Conservation (phyloP, 768 basidiomycete genomes). For the Trametopsis cervina region DNA sequence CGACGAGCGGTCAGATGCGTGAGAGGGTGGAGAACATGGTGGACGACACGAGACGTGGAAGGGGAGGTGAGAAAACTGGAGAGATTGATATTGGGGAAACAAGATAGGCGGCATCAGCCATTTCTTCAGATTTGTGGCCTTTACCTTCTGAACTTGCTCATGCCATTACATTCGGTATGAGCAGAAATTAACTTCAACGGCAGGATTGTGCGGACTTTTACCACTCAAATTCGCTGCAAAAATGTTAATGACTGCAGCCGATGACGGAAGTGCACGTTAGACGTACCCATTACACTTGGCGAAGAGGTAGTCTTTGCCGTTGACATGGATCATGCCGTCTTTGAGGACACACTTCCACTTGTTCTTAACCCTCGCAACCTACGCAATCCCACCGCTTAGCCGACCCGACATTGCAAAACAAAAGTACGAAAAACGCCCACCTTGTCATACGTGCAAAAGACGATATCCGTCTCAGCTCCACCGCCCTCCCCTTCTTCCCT, state of each 20-base stretch:
- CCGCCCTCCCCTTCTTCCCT: conserved; percentile 76
- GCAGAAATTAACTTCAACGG: neutral
- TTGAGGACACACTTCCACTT: conserved; percentile 99
- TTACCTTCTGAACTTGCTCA: too few relatives aligned
- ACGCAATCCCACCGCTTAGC: conserved; percentile 2
- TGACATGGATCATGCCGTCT: conserved; percentile 96
- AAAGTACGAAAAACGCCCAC: conserved; percentile 32
- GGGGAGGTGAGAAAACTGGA: too few relatives aligned
- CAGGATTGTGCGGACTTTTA: conserved; percentile 6
- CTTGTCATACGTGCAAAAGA: conserved; percentile 99
- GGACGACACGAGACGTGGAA: too few relatives aligned
- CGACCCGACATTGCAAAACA: neutral
- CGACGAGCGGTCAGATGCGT: too few relatives aligned
- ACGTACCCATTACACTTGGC: conserved; percentile 89
- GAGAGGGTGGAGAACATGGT: too few relatives aligned
- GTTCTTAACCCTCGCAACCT: conserved; percentile 99
- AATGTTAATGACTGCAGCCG: neutral
- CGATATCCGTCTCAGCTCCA: conserved; percentile 75
- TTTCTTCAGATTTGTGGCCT: neutral
- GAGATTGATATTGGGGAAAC: neutral
- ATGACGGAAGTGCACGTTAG: neutral
- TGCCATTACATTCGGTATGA: neutral
- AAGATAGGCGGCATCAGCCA: neutral
- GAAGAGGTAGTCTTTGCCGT: conserved; percentile 96
- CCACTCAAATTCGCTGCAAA: conserved; percentile 29